These are phyloP conservation scores for Lactarius evosmus DNA, from an alignment of 768 basidiomycete species.

Conservation along the genomic window DNA sequence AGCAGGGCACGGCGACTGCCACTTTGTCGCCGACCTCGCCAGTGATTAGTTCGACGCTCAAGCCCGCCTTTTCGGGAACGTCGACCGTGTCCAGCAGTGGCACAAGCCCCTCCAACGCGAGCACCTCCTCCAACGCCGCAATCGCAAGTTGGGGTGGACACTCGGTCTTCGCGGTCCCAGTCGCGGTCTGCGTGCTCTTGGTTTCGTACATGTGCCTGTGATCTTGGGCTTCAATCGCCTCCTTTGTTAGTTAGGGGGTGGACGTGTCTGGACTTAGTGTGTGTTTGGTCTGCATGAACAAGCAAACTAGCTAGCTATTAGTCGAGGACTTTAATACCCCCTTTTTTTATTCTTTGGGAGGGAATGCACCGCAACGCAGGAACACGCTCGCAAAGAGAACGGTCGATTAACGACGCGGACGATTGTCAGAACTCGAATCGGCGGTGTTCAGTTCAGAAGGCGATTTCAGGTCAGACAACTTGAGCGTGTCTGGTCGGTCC, in stretches of 20 bases:
- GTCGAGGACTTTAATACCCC: neutral
- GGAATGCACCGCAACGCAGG: neutral
- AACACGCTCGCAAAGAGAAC: neutral
- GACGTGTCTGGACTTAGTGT: neutral
- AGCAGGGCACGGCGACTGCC: slow-evolving; percentile 58
- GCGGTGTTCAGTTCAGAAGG: neutral
- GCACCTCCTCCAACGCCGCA: neutral
- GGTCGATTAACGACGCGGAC: too few species aligned
- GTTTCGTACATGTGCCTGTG: slow-evolving; percentile 16
- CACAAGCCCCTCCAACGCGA: neutral
- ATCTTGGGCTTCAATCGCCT: neutral
- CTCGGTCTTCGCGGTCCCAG: slow-evolving; percentile 10
- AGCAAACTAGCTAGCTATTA: neutral
- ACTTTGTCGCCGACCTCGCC: slow-evolving; percentile 58
- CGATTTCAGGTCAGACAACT: neutral
- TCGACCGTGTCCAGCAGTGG: slow-evolving; percentile 3
- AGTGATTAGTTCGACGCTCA: slow-evolving; percentile 61
- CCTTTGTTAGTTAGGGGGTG: neutral
- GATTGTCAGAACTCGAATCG: neutral
- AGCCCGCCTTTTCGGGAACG: slow-evolving; percentile 21
- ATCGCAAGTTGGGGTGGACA: neutral
- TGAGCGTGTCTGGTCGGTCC: neutral
- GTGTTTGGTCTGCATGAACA: neutral
- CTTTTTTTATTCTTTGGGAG: neutral
- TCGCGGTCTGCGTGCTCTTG: neutral